These are phyloP conservation scores for Pyrenophora graminea DNA, from an alignment of 2,329 filamentous ascomycete genomes.

Conservation along the genomic window DNA sequence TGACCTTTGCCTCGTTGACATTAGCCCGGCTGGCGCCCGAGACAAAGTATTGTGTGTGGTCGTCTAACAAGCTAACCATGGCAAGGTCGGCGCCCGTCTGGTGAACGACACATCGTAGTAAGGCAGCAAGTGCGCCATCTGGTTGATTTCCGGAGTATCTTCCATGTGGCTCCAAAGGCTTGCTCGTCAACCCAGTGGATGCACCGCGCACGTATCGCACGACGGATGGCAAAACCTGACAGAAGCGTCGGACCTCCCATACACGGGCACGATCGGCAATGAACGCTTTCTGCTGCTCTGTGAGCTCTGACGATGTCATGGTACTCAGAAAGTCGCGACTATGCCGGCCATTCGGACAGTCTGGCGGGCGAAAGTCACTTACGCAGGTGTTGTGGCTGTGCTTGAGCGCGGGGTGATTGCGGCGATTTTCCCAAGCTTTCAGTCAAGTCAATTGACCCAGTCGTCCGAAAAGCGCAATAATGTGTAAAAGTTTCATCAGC, in stretches of 20 bases:
- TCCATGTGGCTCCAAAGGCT: neutral
- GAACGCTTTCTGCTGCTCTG: slow-evolving; percentile 8
- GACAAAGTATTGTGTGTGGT: slow-evolving; percentile 12
- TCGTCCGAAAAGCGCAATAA: too few relatives aligned
- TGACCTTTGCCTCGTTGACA: slow-evolving; percentile 5
- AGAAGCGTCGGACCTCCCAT: slow-evolving; percentile 14
- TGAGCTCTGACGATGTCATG: slow-evolving; percentile 10
- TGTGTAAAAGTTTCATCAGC: too few relatives aligned
- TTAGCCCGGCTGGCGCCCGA: slow-evolving; percentile 10
- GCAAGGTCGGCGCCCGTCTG: slow-evolving; percentile 8
- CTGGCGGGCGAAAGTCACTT: neutral
- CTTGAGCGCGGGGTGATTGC: neutral
- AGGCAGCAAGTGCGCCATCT: slow-evolving; percentile 9
- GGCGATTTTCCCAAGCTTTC: too few relatives aligned
- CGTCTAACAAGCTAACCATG: slow-evolving; percentile 12
- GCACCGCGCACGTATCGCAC: slow-evolving; percentile 5
- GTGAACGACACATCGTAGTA: slow-evolving; percentile 9
- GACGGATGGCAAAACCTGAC: slow-evolving; percentile 10
- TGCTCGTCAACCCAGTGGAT: slow-evolving; percentile 1
- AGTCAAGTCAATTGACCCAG: too few relatives aligned
- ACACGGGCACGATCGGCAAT: slow-evolving; percentile 8
- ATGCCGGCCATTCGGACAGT: neutral
- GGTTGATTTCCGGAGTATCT: neutral
- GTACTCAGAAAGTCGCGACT: neutral
- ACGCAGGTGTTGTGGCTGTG: neutral